Base-by-base conservation (phyloP, 768 basidiomycete genomes). In the Naganishia onofrii region DNA sequence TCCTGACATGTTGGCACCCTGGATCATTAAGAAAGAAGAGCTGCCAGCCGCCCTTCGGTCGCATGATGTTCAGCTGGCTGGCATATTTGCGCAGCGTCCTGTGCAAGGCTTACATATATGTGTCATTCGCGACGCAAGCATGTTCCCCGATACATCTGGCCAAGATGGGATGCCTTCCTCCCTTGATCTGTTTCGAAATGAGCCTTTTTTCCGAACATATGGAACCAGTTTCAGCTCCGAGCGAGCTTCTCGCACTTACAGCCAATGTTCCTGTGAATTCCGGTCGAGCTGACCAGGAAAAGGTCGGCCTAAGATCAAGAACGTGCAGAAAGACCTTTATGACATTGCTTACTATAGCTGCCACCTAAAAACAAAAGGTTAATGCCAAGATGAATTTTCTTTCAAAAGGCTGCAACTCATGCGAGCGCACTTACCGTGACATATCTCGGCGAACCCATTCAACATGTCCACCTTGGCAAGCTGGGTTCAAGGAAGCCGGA, bases 401-500 rank as follows among this genome's bases (percentile, higher is more conserved):
- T 32, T 3, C 12, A 66, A n/a, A n/a, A n/a, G 66, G 66, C 15
- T 58, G 56, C 52, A 71, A 63, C 7, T 42, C n/a, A 36, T 29
- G 29, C 23, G 9, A 9, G 19, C 38, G 21, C 7, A 54, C 73
- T 48, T 36, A 74, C 75, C 71, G 26, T 34, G 36, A n/a, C 15
- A 88, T 12, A 85, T 82, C 77, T 93, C 88, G 0, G 94, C 88
- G 78, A 93, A 95, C 5, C 91, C 88, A 86, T 90, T 90, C 2
- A 98, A 81, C 84, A 98, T 89, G 76, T 99, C 96, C 0, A 95
- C 81, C 67, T 93, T 82, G 0, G 93, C 92, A 23, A 96, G 85
- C 92, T 93, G 66, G n/a, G 2, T 17, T 0, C 13, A 3, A 8
- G 3, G 17, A 17, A 57, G 38, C 23, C 21, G 10, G 5, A n/a